Percentiles rank a stretch among this genome's conserved stretches.
Evolutionary conservation across 345 rosid genomes (phyloP).

Genomic region (Heritiera littoralis): DNA sequence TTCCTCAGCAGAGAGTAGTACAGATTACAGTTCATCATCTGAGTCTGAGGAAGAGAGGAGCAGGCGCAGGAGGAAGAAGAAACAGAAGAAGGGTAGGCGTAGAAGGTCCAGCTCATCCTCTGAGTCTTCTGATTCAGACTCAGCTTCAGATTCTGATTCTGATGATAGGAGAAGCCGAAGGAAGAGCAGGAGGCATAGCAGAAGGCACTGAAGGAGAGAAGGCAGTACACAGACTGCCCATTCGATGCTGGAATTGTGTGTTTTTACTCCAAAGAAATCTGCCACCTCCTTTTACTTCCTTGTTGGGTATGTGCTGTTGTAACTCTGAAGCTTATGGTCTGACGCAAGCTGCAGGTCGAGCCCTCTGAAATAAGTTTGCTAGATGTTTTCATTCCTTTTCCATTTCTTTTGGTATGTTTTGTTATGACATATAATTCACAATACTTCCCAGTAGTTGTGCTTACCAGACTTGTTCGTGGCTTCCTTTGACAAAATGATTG

Average conservation of each 20-base stretch:
- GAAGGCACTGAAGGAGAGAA: slow-evolving; percentile 23
- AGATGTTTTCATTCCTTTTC: background rate
- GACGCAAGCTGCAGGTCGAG: background rate
- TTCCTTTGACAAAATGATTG: background rate
- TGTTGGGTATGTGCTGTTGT: background rate
- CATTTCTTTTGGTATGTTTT: background rate
- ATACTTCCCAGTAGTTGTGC: background rate
- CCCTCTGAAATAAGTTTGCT: background rate
- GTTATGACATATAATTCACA: slow-evolving; percentile 14
- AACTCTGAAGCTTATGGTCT: slow-evolving; percentile 13
- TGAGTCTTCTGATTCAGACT: slow-evolving; percentile 70
- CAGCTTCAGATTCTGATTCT: slow-evolving; percentile 71
- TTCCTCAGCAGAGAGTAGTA: slow-evolving; percentile 68
- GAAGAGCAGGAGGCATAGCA: slow-evolving; percentile 68
- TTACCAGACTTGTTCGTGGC: background rate
- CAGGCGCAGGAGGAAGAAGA: slow-evolving; percentile 62
- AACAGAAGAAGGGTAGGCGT: slow-evolving; percentile 56
- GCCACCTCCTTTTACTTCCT: background rate
- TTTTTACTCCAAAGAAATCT: background rate
- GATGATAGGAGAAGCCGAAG: slow-evolving; percentile 59
- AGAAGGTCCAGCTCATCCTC: slow-evolving; percentile 73
- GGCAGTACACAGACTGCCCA: background rate
- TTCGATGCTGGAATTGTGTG: slow-evolving; percentile 18
- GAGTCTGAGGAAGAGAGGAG: slow-evolving; percentile 79
- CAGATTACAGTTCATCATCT: slow-evolving; percentile 64